phyloP scores from a whole-genome alignment of 2,329 filamentous ascomycete species.

The Waltergamsia citrina region DNA sequence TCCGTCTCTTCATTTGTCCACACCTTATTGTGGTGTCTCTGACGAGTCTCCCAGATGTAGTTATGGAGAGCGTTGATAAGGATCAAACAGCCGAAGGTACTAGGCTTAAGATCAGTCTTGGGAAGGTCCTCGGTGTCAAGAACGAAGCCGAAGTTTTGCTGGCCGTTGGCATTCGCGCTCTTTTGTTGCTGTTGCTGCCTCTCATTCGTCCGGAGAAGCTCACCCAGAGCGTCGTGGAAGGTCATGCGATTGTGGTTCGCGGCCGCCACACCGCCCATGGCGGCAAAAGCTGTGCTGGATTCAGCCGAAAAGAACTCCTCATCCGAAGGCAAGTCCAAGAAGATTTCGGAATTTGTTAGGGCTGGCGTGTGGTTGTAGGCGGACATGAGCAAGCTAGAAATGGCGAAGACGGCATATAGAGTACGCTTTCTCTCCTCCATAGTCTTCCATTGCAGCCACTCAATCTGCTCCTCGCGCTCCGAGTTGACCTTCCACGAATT shows the following conservation, averaged over 20 bases:
- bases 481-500: slow-evolving; percentile 33
- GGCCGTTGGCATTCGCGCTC: neutral
- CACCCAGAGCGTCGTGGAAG: slow-evolving; percentile 75
- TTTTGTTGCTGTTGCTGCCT: slow-evolving; percentile 51
- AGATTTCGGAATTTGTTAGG: slow-evolving; percentile 88
- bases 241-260: slow-evolving; percentile 63
- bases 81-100: slow-evolving; percentile 84
- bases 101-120: slow-evolving; percentile 62
- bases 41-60: slow-evolving; percentile 95
- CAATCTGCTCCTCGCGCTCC: slow-evolving; percentile 39
- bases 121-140: slow-evolving; percentile 29
- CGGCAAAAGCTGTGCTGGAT: slow-evolving; percentile 70
- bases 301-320: slow-evolving; percentile 86
- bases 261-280: slow-evolving; percentile 61
- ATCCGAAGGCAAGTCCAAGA: slow-evolving; percentile 81
- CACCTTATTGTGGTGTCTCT: slow-evolving; percentile 75
- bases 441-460: slow-evolving; percentile 81
- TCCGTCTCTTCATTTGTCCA: slow-evolving; percentile 93
- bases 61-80: slow-evolving; percentile 94
- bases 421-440: slow-evolving; percentile 89
- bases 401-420: slow-evolving; percentile 79
- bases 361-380: slow-evolving; percentile 90
- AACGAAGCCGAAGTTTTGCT: neutral
- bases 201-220: slow-evolving; percentile 69
- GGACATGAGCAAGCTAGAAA: slow-evolving; percentile 84